Base-by-base conservation (phyloP, 2,329 filamentous ascomycete species). In the Sporothrix globosa region DNA sequence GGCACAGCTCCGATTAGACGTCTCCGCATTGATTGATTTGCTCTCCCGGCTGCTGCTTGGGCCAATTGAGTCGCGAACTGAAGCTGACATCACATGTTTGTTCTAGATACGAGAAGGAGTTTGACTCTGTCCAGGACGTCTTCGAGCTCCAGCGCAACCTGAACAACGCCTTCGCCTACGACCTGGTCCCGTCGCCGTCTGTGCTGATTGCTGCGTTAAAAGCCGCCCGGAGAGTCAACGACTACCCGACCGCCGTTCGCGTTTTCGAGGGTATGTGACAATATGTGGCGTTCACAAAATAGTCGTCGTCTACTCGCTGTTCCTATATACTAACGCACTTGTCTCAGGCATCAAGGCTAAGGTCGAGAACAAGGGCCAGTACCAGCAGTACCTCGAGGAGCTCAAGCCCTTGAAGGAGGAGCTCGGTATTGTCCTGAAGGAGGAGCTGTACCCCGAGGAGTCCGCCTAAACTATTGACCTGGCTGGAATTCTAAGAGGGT, bases 131-230 rank as follows among this genome's bases (percentile, higher is more conserved):
- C 76, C 93, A 98, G 85, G 96, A 99, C 85, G 95, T 98, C 80
- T 99, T 99, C 83, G 96, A 99, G 90, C 93, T 99, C 80, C 94
- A 88, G 86, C 92, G 93, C 83, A 97, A 97, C 86, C 87, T 97
- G 79, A 98, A 98, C 90, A 98, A 98, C 86, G 95, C 93, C 81
- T 99, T 99, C 85, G 96, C 96, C 80, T 99, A 99, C 90, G 96
- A 99, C 90, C 91, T 99, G 79, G 96, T 99, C 76, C 96, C 96
- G 79, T 96, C 95, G 58, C 90, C 95, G 75, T 89, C 92, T 76
- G 96, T 99, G 80, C 88, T 97, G 82, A 89, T 88, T 78, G 94
- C 96, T 78, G 96, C 96, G 75, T 89, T 99, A 78, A 93, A 91
- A 84, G 96, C 96, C 77, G 96, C 96, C 76, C 88, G 96, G 82